A percentile compares a stretch with the other conserved stretches of the same genome.
These are phyloP conservation scores for Bremia lactucae DNA, from an alignment of 352 stramenopile genomes.

Conservation along the genomic window DNA sequence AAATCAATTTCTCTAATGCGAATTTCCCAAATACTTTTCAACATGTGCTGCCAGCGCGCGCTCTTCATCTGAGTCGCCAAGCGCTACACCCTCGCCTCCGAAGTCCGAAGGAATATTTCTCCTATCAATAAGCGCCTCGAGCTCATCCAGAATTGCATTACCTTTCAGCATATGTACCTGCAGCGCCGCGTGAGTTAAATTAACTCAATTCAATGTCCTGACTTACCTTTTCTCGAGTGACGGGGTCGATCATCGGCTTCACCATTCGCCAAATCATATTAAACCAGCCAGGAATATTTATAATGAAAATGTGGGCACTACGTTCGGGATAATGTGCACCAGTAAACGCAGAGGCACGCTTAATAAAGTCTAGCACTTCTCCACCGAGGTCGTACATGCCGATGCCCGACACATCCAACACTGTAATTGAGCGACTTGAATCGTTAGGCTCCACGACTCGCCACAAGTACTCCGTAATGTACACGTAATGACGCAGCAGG, in stretches of 20 bases:
- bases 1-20: too few species aligned
- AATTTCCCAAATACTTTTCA: slow-evolving; percentile 44
- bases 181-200: not conserved
- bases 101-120: slow-evolving; percentile 64
- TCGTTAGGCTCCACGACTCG: slow-evolving; percentile 68
- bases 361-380: slow-evolving; percentile 85
- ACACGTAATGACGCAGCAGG: slow-evolving; percentile 85
- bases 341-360: slow-evolving; percentile 78
- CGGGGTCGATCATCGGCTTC: slow-evolving; percentile 88
- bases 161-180: slow-evolving; percentile 80
- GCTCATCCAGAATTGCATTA: slow-evolving; percentile 57
- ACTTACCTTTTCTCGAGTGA: slow-evolving; percentile 89
- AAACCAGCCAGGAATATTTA: slow-evolving; percentile 94
- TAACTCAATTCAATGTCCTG: too few species aligned
- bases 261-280: slow-evolving; percentile 90
- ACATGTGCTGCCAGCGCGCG: slow-evolving; percentile 51
- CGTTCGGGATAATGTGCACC: slow-evolving; percentile 89
- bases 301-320: slow-evolving; percentile 90
- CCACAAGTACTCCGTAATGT: slow-evolving; percentile 89
- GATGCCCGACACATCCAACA: slow-evolving; percentile 78
- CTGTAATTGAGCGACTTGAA: slow-evolving; percentile 62
- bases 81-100: slow-evolving; percentile 40
- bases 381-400: slow-evolving; percentile 83
- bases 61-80: slow-evolving; percentile 72
- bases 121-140: slow-evolving; percentile 59